Evolutionary conservation across 768 basidiomycete genomes (phyloP).

Genomic region (Psilocybe sp.): DNA sequence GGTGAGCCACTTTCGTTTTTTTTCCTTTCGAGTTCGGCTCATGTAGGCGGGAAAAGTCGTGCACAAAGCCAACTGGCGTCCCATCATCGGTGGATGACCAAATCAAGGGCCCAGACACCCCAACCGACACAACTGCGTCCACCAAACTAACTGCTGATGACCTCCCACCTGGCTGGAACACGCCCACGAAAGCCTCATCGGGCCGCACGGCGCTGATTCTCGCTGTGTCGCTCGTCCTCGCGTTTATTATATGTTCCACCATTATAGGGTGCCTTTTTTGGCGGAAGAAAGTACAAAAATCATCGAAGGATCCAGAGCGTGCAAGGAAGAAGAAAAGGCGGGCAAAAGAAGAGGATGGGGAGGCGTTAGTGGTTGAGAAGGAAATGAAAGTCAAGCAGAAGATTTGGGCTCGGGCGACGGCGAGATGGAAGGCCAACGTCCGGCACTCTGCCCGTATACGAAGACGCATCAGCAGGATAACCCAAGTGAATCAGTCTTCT

Average conservation of each 20-base stretch:
- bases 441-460: slow-evolving; percentile 61
- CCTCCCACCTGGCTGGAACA: slow-evolving; percentile 59
- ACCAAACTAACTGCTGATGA: slow-evolving; percentile 29
- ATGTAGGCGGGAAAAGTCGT: background rate
- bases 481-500: slow-evolving; percentile 26
- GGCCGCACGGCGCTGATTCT: slow-evolving; percentile 48
- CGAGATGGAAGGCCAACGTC: slow-evolving; percentile 66
- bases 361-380: slow-evolving; percentile 35
- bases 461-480: slow-evolving; percentile 28
- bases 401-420: slow-evolving; percentile 62
- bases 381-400: slow-evolving; percentile 51
- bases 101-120: slow-evolving; percentile 21
- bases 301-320: slow-evolving; percentile 51
- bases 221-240: slow-evolving; percentile 59
- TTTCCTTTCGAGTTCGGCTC: slow-evolving; percentile 1
- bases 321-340: slow-evolving; percentile 29
- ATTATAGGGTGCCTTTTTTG: slow-evolving; percentile 63
- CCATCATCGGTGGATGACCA: slow-evolving; percentile 30
- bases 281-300: slow-evolving; percentile 38
- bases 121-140: slow-evolving; percentile 16
- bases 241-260: slow-evolving; percentile 55
- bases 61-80: slow-evolving; percentile 22
- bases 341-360: slow-evolving; percentile 19
- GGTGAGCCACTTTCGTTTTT: slow-evolving; percentile 13
- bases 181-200: slow-evolving; percentile 10